phyloP scores from a whole-genome alignment of 2,329 filamentous ascomycete species.

The Teratosphaeria viscida region DNA sequence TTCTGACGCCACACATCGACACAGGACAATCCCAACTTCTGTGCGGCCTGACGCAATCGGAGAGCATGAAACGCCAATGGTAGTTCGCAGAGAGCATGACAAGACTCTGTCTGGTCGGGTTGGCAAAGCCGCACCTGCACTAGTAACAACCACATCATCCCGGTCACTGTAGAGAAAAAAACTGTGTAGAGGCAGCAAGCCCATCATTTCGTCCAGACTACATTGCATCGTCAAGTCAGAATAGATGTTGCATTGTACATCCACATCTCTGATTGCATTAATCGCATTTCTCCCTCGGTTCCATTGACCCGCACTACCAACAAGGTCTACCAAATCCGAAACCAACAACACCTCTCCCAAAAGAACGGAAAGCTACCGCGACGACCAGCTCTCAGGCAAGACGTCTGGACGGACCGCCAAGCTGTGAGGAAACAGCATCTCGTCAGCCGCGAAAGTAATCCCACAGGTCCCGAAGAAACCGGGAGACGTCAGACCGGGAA shows the following conservation, averaged over 20 bases:
- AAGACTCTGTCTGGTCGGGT: not conserved
- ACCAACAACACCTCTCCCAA: not conserved
- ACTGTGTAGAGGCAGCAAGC: not conserved
- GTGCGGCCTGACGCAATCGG: not conserved
- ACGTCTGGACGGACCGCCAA: not conserved
- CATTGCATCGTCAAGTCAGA: not conserved
- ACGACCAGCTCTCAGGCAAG: not conserved
- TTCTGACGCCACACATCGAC: not conserved
- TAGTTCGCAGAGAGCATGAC: not conserved
- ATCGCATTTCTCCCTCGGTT: too few relatives aligned
- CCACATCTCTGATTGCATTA: not conserved
- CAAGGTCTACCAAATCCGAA: not conserved
- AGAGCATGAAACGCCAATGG: not conserved
- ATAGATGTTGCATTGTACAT: not conserved
- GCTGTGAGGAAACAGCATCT: slow-evolving; percentile 1
- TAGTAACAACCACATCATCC: not conserved
- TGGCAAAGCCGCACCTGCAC: not conserved
- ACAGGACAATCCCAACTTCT: not conserved
- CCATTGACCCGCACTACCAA: not conserved
- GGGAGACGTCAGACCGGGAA: slow-evolving; percentile 3
- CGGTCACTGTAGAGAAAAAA: not conserved
- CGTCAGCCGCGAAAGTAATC: not conserved
- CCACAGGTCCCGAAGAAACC: not conserved
- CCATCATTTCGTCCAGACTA: not conserved
- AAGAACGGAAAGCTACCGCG: not conserved